phyloP scores from a whole-genome alignment of 768 basidiomycete genomes.

The Suillus subaureus region DNA sequence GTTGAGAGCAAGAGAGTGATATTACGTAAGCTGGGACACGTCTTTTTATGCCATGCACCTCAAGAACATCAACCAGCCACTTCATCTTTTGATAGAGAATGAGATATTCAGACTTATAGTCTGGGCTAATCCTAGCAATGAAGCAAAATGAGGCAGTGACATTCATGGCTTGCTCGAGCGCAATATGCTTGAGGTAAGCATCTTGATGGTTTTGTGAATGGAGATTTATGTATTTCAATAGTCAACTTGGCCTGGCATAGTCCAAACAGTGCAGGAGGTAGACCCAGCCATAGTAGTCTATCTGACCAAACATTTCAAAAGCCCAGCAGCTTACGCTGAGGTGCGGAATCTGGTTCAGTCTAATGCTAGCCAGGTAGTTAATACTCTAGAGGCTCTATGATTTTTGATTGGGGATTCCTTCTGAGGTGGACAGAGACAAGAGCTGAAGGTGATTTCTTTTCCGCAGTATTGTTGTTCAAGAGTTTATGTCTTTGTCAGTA shows the following conservation, averaged over 20 bases:
- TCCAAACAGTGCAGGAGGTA: slow-evolving; percentile 78
- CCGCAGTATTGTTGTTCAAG: neutral
- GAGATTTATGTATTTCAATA: slow-evolving; percentile 26
- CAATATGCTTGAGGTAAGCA: slow-evolving; percentile 60
- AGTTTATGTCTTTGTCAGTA: slow-evolving; percentile 50
- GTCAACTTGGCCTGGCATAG: slow-evolving; percentile 64
- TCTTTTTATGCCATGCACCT: slow-evolving; percentile 61
- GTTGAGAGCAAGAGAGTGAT: no score
- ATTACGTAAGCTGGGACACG: no score
- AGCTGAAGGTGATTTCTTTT: slow-evolving; percentile 63
- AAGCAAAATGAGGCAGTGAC: slow-evolving; percentile 67
- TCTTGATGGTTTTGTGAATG: neutral
- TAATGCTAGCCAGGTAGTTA: slow-evolving; percentile 67
- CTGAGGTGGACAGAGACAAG: slow-evolving; percentile 56
- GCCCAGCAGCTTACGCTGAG: slow-evolving; percentile 62
- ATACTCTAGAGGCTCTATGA: slow-evolving; percentile 78
- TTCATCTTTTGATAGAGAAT: slow-evolving; percentile 87
- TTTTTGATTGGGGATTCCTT: slow-evolving; percentile 77
- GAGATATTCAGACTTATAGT: slow-evolving; percentile 86
- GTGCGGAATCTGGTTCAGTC: slow-evolving; percentile 74
- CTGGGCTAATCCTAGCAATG: slow-evolving; percentile 88
- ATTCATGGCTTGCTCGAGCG: slow-evolving; percentile 57
- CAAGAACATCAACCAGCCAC: slow-evolving; percentile 67
- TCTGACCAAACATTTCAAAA: slow-evolving; percentile 85
- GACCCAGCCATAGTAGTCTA: slow-evolving; percentile 83